Evolutionary conservation across 1,139 yeast species (phyloP), one percentile per base, ranked within the genome.

Genomic region (Zhuliangozyma blackwelliae): DNA sequence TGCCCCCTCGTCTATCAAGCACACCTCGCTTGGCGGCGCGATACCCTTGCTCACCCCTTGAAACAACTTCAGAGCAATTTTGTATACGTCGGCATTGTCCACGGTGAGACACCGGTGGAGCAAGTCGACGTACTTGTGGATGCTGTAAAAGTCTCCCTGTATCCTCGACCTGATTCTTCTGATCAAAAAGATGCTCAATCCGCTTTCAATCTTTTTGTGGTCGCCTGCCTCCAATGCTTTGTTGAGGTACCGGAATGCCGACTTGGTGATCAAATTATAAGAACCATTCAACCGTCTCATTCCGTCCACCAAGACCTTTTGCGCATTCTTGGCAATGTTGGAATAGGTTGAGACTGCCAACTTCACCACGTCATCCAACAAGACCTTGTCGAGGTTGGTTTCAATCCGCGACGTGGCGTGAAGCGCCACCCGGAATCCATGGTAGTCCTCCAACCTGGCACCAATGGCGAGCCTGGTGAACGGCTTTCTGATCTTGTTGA

Each of bases 391-490:
- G 20, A 84, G 57, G 10, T 71, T 75, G 0, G 90, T 77, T 50
- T 86, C 85, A 8, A 78, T 68, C 44, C 96, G 70, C 3, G 85
- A 80, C 0, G 95, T 84, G 1, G 90, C 78, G 51, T 84, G 92
- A 37, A 86, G 72, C 3, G 79, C 71, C 21, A 85, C 76, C 47
- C 97, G 73, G 43, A 84, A 80, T 54, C 79, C 77, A 49, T 92
- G 97, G 47, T 82, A 84, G 10, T 82, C 65, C 42, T 82, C 84
- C n/a, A 88, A 68, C 44, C 96, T 72, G 0, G 88, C 76, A 1
- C 88, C 95, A 31, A 89, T 57, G 2, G 88, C 76, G 5, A 87
- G 72, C 54, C 97, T 77, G 0, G 97, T 89, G 46, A 70, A 84
- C 2, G 95, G 92, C 44, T 84, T 82, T 13, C 79, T 67, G 13